Percentiles rank a stretch among this genome's conserved stretches.
Evolutionary conservation across 2,329 filamentous ascomycete species (phyloP).

Genomic region (Didymella glomerata): DNA sequence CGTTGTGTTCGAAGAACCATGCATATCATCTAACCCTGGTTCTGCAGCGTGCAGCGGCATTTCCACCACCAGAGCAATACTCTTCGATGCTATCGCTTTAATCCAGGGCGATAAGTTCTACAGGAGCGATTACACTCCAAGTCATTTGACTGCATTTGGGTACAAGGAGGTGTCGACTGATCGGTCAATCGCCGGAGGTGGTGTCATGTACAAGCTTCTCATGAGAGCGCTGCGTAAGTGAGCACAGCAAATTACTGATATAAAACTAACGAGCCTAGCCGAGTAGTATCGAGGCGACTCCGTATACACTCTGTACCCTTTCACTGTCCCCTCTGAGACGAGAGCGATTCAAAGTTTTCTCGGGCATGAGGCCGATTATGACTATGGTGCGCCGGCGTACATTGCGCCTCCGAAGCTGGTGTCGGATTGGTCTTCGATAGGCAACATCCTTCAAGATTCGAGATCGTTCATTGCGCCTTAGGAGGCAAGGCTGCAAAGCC

Average conservation of each 20-base stretch:
- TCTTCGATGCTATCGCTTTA: not conserved
- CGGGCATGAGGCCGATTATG: not conserved
- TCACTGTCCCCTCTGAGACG: not conserved
- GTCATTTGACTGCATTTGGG: not conserved
- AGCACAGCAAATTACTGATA: not conserved
- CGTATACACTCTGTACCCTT: not conserved
- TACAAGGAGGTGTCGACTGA: not conserved
- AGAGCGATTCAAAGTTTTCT: not conserved
- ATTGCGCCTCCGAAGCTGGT: not conserved
- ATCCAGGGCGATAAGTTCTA: not conserved
- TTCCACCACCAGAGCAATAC: not conserved
- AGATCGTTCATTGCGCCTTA: slow-evolving; percentile 69
- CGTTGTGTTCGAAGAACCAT: not conserved
- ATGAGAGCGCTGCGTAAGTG: not conserved
- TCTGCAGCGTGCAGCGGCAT: not conserved
- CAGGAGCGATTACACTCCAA: not conserved
- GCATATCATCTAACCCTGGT: not conserved
- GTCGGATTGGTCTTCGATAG: not conserved
- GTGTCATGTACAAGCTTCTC: not conserved
- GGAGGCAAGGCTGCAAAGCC: slow-evolving; percentile 66
- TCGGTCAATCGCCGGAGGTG: not conserved
- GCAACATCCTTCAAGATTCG: slow-evolving; percentile 24
- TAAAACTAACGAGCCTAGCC: not conserved
- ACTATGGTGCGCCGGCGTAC: not conserved
- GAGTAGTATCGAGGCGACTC: not conserved